Conservation (phyloP, 1,139 yeast species). For the Nadsonia commutata region DNA sequence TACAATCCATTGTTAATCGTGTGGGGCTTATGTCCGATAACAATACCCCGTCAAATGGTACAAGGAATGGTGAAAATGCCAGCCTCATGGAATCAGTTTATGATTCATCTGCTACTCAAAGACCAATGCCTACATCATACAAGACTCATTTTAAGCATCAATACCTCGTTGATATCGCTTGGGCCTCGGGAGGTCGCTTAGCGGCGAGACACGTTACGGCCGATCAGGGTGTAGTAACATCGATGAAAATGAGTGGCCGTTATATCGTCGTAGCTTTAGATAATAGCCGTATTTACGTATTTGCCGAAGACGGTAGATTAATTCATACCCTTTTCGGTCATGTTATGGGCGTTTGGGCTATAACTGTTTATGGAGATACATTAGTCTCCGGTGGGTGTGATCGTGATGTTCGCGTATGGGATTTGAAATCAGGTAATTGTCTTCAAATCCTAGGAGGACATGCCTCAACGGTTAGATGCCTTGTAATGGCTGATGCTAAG, state of each 20-base stretch:
- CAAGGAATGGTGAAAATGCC: conserved; percentile 7
- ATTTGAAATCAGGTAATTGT: conserved; percentile 56
- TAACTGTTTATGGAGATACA: conserved; percentile 64
- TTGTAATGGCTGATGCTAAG: conserved; percentile 58
- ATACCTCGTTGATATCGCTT: conserved; percentile 27
- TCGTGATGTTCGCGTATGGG: conserved; percentile 85
- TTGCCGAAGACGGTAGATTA: conserved; percentile 49
- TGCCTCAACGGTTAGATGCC: conserved; percentile 83
- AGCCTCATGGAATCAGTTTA: conserved; percentile 21
- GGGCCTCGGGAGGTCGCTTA: conserved; percentile 28
- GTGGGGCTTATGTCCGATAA: conserved; percentile 1
- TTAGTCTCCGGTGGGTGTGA: conserved; percentile 85
- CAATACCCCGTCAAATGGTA: conserved; percentile 5
- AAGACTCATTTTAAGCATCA: conserved; percentile 29
- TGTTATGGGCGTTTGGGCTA: conserved; percentile 97
- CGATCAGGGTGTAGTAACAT: conserved; percentile 26
- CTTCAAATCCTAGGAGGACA: conserved; percentile 81
- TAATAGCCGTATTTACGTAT: conserved; percentile 29
- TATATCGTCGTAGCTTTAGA: conserved; percentile 30
- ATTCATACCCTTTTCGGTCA: conserved; percentile 69
- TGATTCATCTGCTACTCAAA: conserved; percentile 22
- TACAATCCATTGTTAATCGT: conserved; percentile 10
- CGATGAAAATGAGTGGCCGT: conserved; percentile 23
- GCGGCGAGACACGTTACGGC: conserved; percentile 27
- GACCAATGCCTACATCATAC: conserved; percentile 24